phyloP scores from a whole-genome alignment of 1,284 basidiomycete genomes.

The Boletellus deceptivus region DNA sequence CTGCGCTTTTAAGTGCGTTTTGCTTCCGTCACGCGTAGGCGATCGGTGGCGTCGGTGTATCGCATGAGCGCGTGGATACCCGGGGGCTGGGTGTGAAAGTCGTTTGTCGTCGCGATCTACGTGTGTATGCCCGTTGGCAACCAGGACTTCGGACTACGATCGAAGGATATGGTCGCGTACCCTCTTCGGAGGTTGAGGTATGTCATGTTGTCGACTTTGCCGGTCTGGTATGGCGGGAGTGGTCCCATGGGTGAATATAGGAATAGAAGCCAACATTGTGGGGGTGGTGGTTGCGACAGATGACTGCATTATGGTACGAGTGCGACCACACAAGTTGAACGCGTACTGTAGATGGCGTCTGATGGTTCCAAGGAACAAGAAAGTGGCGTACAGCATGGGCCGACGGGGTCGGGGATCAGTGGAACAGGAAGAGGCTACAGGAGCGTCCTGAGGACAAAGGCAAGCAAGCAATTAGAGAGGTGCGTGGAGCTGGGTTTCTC shows the following conservation, averaged over 20 bases:
- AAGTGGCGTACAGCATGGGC: too few species aligned
- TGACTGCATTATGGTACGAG: background rate
- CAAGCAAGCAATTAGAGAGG: background rate
- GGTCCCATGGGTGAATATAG: background rate
- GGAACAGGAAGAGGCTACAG: background rate
- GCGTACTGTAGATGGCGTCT: too few species aligned
- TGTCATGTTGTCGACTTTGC: background rate
- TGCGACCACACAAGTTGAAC: background rate
- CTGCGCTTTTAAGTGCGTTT: too few species aligned
- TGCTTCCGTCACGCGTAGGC: too few species aligned
- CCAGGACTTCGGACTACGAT: too few species aligned
- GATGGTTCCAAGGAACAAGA: too few species aligned
- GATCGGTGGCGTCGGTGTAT: too few species aligned
- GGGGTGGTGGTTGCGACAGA: background rate
- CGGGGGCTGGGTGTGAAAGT: background rate
- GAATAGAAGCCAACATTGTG: background rate
- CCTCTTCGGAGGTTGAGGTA: background rate
- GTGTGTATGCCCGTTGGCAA: too few species aligned
- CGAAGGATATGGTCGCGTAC: background rate
- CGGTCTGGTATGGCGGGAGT: background rate
- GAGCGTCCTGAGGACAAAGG: background rate
- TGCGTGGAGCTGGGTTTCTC: background rate
- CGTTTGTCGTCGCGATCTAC: constrained; percentile 1
- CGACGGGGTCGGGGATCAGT: background rate
- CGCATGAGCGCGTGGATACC: too few species aligned